Conservation (phyloP, 2,329 filamentous ascomycete genomes). For the Botryotinia narcissicola region DNA sequence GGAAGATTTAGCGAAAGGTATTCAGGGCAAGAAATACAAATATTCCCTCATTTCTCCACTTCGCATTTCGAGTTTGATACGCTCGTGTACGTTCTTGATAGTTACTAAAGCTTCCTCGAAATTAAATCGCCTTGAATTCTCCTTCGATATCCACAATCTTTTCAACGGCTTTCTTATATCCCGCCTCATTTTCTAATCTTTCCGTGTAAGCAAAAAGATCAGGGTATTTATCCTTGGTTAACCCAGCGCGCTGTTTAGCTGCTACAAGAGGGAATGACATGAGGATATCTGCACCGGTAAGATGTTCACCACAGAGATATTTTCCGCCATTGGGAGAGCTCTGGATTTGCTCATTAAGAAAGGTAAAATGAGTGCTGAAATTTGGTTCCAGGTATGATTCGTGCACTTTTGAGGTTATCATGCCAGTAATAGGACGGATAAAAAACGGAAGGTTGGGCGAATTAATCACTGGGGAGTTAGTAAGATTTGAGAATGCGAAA, state of each 20-base stretch:
- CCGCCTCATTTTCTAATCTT: conserved; percentile 43
- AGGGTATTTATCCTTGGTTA: conserved; percentile 45
- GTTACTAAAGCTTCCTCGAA: neutral
- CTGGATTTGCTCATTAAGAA: conserved; percentile 50
- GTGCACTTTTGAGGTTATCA: conserved; percentile 50
- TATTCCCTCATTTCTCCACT: neutral
- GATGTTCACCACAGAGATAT: conserved; percentile 48
- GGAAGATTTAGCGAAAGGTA: neutral
- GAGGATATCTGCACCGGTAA: conserved; percentile 53
- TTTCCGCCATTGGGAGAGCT: conserved; percentile 44
- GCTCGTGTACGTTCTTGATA: neutral
- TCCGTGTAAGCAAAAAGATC: conserved; percentile 47
- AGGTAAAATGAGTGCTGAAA: conserved; percentile 47
- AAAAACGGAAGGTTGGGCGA: conserved; percentile 63
- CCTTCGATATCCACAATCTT: conserved; percentile 40
- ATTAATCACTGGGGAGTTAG: conserved; percentile 47
- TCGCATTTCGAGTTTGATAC: neutral
- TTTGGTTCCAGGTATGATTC: conserved; percentile 46
- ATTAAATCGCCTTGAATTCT: neutral
- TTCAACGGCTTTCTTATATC: conserved; percentile 48
- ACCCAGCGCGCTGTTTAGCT: conserved; percentile 39
- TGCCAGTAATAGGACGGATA: conserved; percentile 60
- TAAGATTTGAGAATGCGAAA: neutral
- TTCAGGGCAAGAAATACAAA: neutral
- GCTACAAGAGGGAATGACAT: conserved; percentile 52